These are phyloP conservation scores for Chaetomiaceae sp. DNA, from an alignment of 2,329 filamentous ascomycete genomes.

Conservation along the genomic window DNA sequence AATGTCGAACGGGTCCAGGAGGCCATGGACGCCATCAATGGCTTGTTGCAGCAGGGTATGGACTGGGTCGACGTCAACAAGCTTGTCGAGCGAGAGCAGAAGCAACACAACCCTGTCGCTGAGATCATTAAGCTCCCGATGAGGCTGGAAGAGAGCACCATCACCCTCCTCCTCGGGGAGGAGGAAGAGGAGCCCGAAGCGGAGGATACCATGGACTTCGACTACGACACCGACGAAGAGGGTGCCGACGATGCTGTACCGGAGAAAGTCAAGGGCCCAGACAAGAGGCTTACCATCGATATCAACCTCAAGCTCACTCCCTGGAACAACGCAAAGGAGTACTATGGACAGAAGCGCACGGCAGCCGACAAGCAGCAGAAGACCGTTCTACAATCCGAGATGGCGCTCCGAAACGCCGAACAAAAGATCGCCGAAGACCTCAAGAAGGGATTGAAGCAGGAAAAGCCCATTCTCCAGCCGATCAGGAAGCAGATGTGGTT, in stretches of 20 bases:
- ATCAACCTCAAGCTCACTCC: constrained; percentile 77
- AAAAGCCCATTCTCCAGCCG: constrained; percentile 80
- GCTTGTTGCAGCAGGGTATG: constrained; percentile 89
- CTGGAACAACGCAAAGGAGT: constrained; percentile 85
- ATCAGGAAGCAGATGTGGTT: constrained; percentile 89
- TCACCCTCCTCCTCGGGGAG: constrained; percentile 75
- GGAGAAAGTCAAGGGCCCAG: constrained; percentile 38
- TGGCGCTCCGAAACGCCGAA: constrained; percentile 83
- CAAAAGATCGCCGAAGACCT: constrained; percentile 82
- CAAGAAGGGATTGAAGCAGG: constrained; percentile 83
- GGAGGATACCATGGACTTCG: constrained; percentile 40
- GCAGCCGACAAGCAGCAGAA: constrained; percentile 85
- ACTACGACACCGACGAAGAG: constrained; percentile 61
- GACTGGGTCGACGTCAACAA: constrained; percentile 92
- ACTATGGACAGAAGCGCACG: constrained; percentile 82
- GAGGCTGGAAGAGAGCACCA: constrained; percentile 82
- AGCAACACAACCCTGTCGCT: constrained; percentile 75
- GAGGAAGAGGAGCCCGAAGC: constrained; percentile 53
- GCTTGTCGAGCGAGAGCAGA: constrained; percentile 83
- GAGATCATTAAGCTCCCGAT: constrained; percentile 80
- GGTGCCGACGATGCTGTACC: constrained; percentile 34
- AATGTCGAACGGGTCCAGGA: constrained; percentile 90
- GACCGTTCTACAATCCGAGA: constrained; percentile 73
- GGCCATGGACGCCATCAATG: constrained; percentile 86
- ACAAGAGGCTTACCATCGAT: constrained; percentile 66